These are phyloP conservation scores for Tulasnella sp. DNA, from an alignment of 768 basidiomycete species.

Conservation along the genomic window DNA sequence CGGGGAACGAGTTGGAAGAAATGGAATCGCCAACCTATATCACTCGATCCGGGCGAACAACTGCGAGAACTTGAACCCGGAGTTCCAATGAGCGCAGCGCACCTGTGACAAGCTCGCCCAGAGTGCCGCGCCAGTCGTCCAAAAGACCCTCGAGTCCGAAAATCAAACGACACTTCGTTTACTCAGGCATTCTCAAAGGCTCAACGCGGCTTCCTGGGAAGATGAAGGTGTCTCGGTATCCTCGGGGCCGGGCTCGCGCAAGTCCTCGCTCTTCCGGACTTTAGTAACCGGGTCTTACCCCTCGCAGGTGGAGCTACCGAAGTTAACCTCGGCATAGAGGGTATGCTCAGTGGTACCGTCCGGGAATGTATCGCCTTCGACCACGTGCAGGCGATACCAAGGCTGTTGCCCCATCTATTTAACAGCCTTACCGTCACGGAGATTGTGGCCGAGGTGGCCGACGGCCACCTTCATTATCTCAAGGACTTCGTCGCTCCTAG, in stretches of 20 bases:
- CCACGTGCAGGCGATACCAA: background rate
- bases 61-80: background rate
- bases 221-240: background rate
- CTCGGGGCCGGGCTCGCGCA: background rate
- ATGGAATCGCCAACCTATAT: background rate
- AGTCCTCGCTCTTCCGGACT: background rate
- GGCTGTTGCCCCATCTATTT: background rate
- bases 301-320: background rate
- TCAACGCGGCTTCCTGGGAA: background rate
- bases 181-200: background rate
- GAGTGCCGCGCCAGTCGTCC: background rate
- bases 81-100: background rate
- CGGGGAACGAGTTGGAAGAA: background rate
- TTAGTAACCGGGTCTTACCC: background rate
- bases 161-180: background rate
- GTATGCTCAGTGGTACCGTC: background rate
- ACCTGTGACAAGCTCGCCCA: background rate
- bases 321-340: background rate
- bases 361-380: background rate
- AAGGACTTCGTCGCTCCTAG: background rate
- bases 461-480: background rate
- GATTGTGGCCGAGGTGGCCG: background rate
- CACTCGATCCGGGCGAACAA: background rate
- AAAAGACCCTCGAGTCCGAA: background rate
- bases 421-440: background rate